phyloP scores from a whole-genome alignment of 176 grass and related monocot genomes.

The Chrysopogon serrulatus region DNA sequence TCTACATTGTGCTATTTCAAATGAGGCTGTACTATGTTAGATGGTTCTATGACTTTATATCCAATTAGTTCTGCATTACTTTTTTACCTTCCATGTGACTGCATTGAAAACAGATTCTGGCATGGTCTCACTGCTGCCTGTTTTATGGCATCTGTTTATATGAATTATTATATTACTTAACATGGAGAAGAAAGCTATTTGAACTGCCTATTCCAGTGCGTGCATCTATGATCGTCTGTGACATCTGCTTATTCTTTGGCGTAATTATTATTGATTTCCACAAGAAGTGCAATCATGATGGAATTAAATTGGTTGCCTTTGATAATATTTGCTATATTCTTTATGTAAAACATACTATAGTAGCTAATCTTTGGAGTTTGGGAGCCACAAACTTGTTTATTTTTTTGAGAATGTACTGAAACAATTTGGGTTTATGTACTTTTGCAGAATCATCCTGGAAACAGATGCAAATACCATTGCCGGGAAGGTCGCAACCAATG shows the following conservation, averaged over 20 bases:
- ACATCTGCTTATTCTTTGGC: not conserved
- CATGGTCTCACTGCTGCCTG: not conserved
- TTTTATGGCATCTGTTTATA: not conserved
- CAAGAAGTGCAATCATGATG: not conserved
- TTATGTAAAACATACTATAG: not conserved
- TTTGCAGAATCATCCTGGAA: slow-evolving; percentile 76
- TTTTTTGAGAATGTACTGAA: slow-evolving; percentile 4
- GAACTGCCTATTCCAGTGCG: not conserved
- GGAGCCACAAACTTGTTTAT: not conserved
- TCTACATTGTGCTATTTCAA: not conserved
- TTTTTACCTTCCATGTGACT: not conserved
- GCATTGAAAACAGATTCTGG: not conserved
- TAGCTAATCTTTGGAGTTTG: not conserved
- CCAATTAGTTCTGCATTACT: not conserved
- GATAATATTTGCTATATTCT: not conserved
- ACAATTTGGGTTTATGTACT: not conserved
- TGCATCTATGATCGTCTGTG: not conserved
- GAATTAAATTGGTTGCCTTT: not conserved
- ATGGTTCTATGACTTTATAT: slow-evolving; percentile 8
- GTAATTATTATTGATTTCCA: not conserved
- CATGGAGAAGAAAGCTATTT: not conserved
- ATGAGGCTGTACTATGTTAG: not conserved
- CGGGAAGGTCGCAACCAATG: slow-evolving; percentile 83
- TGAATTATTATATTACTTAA: not conserved
- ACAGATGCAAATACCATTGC: slow-evolving; percentile 80